Base-by-base conservation (phyloP, 306 rosid species). In the Cercis canadensis region DNA sequence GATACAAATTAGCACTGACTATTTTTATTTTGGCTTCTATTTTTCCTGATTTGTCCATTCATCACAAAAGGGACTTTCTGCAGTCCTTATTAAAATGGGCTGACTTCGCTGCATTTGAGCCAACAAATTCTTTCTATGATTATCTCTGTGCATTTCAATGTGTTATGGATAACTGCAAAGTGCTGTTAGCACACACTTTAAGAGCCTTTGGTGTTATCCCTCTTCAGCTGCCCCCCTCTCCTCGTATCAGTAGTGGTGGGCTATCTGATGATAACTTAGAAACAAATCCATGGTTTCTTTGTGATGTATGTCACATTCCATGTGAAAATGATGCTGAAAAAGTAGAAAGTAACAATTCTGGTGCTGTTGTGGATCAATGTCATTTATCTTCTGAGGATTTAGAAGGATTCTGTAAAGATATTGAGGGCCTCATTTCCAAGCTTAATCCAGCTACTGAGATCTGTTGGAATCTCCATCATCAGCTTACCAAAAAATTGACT, bases 391-490 rank as follows among this genome's bases (percentile, higher is more conserved):
- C 70, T 19, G 83, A 86, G 66, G 92, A 92, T 74, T 73, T 92
- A 72, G 92, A 81, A 69, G 87, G 88, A 56, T 77, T 88, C 78
- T 77, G 73, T 61, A 78, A 80, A 66, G 90, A 90, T 67, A 53
- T 92, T 33, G 92, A 78, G 80, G 75, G 10, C 78, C 90, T 92
- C 71, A 83, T 92, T 72, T 52, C 67, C 40, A 85, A 85, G 76
- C 90, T 92, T 75, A 76, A 57, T 78, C 78, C 89, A 55, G 78
- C 96, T 17, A 76, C 78, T 74, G 98, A 88, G 78, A 75, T 72
- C 59, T 88, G 96, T 77, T 92, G 96, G 96, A 85, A 69, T 78
- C 89, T 92, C 82, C 96, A 90, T 84, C 90, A 77, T 62, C 96
- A 88, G 73, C 78, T 92, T 47, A 83, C 92, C 50, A 88, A 81